Evolutionary conservation across 2,329 filamentous ascomycete species (phyloP).

Genomic region (Sphaerostilbella broomeana): DNA sequence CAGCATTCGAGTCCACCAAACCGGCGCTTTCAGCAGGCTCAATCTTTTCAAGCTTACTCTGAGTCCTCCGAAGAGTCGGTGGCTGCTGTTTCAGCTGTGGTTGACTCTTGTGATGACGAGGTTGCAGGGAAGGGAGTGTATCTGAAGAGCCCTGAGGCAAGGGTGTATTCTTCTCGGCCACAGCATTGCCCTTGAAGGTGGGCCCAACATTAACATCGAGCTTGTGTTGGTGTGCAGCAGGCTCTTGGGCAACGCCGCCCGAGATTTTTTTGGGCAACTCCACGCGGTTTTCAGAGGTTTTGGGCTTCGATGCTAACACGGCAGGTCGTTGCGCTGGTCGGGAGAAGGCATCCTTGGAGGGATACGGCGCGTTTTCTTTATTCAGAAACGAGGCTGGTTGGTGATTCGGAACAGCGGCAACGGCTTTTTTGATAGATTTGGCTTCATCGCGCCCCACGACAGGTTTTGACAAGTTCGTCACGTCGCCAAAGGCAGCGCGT

Average conservation of each 20-base stretch:
- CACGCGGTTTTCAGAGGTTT: constrained; percentile 19
- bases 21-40: constrained; percentile 7
- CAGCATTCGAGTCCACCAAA: background rate
- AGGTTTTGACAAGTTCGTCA: constrained; percentile 60
- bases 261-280: constrained; percentile 22
- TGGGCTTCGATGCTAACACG: constrained; percentile 19
- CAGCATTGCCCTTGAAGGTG: constrained; percentile 10
- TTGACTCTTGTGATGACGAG: constrained; percentile 49
- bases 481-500: constrained; percentile 73
- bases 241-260: constrained; percentile 14
- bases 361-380: constrained; percentile 39
- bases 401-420: constrained; percentile 21
- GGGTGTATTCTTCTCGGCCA: constrained; percentile 9
- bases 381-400: constrained; percentile 24
- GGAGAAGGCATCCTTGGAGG: constrained; percentile 30
- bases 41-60: constrained; percentile 34
- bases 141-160: constrained; percentile 15
- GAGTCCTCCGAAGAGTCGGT: constrained; percentile 35
- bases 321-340: constrained; percentile 31
- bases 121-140: constrained; percentile 26
- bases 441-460: constrained; percentile 24
- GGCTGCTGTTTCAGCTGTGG: constrained; percentile 41
- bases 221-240: constrained; percentile 13
- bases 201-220: constrained; percentile 16
- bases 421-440: constrained; percentile 31